Base-by-base conservation (phyloP, 495 filamentous ascomycete species). In the Jackrogersella minutella region DNA sequence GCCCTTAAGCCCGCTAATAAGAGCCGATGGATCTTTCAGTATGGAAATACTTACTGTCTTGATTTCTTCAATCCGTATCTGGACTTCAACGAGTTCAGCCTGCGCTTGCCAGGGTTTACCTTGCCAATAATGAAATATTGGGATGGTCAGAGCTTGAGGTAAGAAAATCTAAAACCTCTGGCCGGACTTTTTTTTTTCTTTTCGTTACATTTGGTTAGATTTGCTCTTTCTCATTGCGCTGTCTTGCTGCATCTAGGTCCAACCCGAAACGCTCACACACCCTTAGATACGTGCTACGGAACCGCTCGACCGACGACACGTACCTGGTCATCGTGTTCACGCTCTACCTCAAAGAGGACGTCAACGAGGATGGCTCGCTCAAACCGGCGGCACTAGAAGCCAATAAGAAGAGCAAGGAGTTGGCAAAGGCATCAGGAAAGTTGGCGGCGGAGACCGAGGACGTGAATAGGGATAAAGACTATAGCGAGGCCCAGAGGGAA, bases 21-120 rank as follows among this genome's bases (percentile, higher is more conserved):
- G 74, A 77, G 78, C 50, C 70, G 73, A 53, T 83, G 79, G 77
- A 65, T 76, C 46, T 87, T 80, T 70, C 77, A 80, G 68, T 81
- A 77, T 47, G 85, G 78, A 2, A 70, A 75, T 62, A 77, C 82
- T 46, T 97, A 96, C 74, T 76, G 81, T 24, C 84, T 86, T 40
- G 94, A 97, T 76, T 97, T 99, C 76, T 95, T 88, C 68, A 97
- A 97, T 72, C 87, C 88, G n/a, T 97, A 93, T 80, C 73, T 99
- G 39, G 90, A 93, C 74, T 96, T 97, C 54, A 61, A 66, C 82
- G 89, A 90, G 58, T 91, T 97, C 69, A 83, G 89, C n/a, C 76
- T 98, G 17, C 84, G 86, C 50, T 69, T 98, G 14, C 94, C 94
- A 4, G 92, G 93, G 0, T 92, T 93, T 56, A 83, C 82, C 7